Percentiles rank a stretch among this genome's conserved stretches.
Conservation (phyloP, 2,329 filamentous ascomycete genomes). For the Eutypella sp. region DNA sequence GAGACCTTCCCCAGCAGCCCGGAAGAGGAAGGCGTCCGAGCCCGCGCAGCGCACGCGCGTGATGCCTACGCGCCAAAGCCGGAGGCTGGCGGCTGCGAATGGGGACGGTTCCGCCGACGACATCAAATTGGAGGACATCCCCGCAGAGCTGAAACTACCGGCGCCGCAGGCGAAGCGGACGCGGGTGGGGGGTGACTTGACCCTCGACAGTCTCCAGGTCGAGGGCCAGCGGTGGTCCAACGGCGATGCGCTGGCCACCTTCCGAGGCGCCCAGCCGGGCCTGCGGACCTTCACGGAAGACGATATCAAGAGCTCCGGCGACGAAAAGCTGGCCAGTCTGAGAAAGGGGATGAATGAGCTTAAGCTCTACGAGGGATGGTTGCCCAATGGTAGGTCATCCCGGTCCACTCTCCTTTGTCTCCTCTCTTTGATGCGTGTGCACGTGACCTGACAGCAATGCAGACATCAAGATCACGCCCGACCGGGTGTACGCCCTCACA, state of each 20-base stretch:
- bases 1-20: constrained; percentile 35
- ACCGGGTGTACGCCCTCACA: constrained; percentile 78
- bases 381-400: constrained; percentile 61
- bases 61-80: constrained; percentile 52
- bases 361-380: constrained; percentile 76
- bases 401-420: not conserved
- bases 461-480: constrained; percentile 89
- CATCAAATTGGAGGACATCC: constrained; percentile 42
- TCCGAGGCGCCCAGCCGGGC: constrained; percentile 71
- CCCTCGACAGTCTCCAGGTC: constrained; percentile 71
- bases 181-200: constrained; percentile 53
- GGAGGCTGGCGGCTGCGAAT: constrained; percentile 51
- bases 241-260: constrained; percentile 59
- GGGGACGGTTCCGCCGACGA: constrained; percentile 41
- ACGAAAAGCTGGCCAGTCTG: constrained; percentile 68
- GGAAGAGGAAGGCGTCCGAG: constrained; percentile 35
- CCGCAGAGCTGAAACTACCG: constrained; percentile 32
- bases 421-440: not conserved
- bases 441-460: constrained; percentile 4
- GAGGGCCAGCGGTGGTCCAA: constrained; percentile 73
- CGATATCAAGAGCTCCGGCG: constrained; percentile 72
- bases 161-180: constrained; percentile 53
- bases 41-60: constrained; percentile 42
- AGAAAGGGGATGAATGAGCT: constrained; percentile 73
- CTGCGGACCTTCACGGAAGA: constrained; percentile 82